Evolutionary conservation across 129 eudicot species (phyloP).

Genomic region (Apium graveolens): DNA sequence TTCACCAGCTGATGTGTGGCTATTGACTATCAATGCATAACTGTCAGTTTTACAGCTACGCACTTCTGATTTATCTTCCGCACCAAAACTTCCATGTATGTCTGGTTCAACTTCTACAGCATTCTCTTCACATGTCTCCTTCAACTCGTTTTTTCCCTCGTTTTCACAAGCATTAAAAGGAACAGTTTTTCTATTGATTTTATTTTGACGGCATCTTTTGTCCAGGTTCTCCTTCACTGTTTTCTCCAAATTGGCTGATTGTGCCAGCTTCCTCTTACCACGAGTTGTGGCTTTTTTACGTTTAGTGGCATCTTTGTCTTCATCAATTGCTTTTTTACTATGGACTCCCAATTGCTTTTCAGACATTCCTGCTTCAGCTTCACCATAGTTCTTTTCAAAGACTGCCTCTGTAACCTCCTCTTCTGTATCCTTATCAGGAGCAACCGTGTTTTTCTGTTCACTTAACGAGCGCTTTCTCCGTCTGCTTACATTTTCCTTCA

Average conservation of each 20-base stretch:
- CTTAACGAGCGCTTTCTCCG: neutral
- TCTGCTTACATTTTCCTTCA: neutral
- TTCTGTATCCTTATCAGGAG: neutral
- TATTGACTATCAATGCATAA: neutral
- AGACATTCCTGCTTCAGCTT: neutral
- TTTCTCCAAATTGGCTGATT: neutral
- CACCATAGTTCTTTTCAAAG: neutral
- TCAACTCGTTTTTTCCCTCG: conserved; percentile 14
- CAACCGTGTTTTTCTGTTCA: neutral
- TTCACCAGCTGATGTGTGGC: neutral
- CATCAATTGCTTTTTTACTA: neutral
- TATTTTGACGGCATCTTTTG: neutral
- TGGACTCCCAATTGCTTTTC: neutral
- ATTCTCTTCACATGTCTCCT: conserved; percentile 16
- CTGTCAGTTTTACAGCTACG: neutral
- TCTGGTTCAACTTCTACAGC: conserved; percentile 19
- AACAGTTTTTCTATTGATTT: neutral
- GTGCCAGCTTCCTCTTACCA: conserved; percentile 6
- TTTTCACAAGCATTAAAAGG: conserved; percentile 37
- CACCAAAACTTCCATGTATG: neutral
- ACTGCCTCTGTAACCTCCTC: neutral
- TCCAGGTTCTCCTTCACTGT: conserved; percentile 3
- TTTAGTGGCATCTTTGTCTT: neutral
- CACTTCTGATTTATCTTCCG: conserved; percentile 7
- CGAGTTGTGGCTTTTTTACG: neutral